Percentiles rank a stretch among this genome's conserved stretches.
Conservation (phyloP, 163 green algal species). For the Trebouxia gelatinosa region DNA sequence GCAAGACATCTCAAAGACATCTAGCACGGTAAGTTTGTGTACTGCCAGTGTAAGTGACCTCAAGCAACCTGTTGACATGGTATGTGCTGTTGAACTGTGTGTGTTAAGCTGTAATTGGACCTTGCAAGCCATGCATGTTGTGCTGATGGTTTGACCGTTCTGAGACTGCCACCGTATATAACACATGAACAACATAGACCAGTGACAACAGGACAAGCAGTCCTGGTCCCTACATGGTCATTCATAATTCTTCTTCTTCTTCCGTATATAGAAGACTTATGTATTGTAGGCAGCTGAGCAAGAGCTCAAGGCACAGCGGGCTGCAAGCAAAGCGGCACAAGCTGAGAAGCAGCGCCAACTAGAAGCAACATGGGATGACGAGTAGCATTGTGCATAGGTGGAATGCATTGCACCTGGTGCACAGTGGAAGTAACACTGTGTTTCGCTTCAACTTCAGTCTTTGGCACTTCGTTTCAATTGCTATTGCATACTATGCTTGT, state of each 20-base stretch:
- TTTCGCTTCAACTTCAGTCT: too few species aligned
- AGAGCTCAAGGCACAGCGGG: neutral
- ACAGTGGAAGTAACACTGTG: neutral
- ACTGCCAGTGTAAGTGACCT: too few species aligned
- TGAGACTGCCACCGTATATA: too few species aligned
- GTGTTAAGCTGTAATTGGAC: neutral
- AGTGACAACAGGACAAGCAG: neutral
- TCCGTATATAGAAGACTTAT: neutral
- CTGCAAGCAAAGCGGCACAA: neutral
- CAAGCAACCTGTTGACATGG: too few species aligned
- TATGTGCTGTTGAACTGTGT: too few species aligned
- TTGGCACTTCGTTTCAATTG: neutral
- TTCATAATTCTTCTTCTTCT: neutral
- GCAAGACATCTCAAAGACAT: too few species aligned
- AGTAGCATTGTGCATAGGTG: neutral
- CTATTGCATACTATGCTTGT: neutral
- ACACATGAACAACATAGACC: too few species aligned
- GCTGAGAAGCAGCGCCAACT: constrained; percentile 9
- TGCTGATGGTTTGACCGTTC: too few species aligned
- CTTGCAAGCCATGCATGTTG: neutral
- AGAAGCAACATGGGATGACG: constrained; percentile 22
- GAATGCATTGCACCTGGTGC: too few species aligned
- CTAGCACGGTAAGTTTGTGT: too few species aligned
- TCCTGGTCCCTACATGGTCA: neutral
- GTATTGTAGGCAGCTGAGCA: neutral